Base-by-base conservation (phyloP, 192 early-diverging fungal species). In the Coemansia sp. region DNA sequence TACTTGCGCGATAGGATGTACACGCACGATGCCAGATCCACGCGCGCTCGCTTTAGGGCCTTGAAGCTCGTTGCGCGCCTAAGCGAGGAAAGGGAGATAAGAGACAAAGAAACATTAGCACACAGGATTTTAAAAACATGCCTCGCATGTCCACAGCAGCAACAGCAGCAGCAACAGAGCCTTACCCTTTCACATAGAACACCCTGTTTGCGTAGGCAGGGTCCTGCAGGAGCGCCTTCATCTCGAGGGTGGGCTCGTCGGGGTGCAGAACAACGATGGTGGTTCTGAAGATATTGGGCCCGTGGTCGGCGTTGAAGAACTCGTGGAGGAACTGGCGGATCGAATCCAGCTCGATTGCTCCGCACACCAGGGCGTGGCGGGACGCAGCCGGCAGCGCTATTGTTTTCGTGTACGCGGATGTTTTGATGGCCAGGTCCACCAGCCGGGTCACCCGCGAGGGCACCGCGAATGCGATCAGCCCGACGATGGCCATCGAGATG, bases 231-330 rank as follows among this genome's bases (percentile, higher is more conserved):
- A 85, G 38, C 5, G 64, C 70, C 38, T 77, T 74, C 69, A 85
- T 77, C 12, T 78, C 78, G 66, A 78, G 75, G 10, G 64, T 56
- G 13, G 78, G 78, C 60, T 81, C 78, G 11, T 72, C 70, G 8
- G 41, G 40, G 37, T 81, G 71, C 5, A 85, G 45, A 20, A 85
- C 70, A 3, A 81, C 79, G 5, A 85, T 74, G 0, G 72, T 75
- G 0, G 83, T 67, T 19, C 68, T 64, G 61, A 77, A 77, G 19
- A 81, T 78, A 22, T 79, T 77, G 6, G 72, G 64, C 0, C 83
- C 83, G 42, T 85, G 83, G 25, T 85, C 83, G 0, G 70, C 67
- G 55, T 80, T 81, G 44, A 77, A 85, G 50, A 85, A 85, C 67
- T 85, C 83, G 60, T 72, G 70, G 7, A 85, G 70, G 32, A 85